These are phyloP conservation scores for Saccharomycodes ludwigii DNA, from an alignment of 805 yeast species.

Conservation along the genomic window DNA sequence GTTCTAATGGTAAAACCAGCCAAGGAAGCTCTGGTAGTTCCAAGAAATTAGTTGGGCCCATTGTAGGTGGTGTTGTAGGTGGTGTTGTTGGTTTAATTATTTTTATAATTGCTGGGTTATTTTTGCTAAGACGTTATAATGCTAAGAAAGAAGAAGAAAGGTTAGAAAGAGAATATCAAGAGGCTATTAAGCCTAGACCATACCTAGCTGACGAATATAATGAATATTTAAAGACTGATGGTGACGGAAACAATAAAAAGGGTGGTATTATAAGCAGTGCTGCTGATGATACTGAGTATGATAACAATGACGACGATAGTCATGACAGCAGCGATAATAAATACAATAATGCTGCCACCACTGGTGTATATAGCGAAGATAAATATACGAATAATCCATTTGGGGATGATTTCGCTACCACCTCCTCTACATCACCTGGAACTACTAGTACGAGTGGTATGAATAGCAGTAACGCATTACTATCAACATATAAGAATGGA, in stretches of 20 bases:
- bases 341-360: too few relatives aligned
- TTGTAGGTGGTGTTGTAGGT: slow-evolving; percentile 53
- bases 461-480: too few relatives aligned
- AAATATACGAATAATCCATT: too few relatives aligned
- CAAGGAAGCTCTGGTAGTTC: slow-evolving; percentile 8
- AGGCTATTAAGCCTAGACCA: slow-evolving; percentile 35
- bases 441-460: too few relatives aligned
- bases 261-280: slow-evolving; percentile 1
- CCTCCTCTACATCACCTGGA: too few relatives aligned
- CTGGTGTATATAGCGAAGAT: too few relatives aligned
- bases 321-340: not conserved
- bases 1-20: slow-evolving; percentile 4
- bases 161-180: slow-evolving; percentile 46
- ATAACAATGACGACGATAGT: slow-evolving; percentile 1
- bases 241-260: slow-evolving; percentile 3
- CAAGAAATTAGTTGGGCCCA: slow-evolving; percentile 35
- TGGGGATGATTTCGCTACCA: too few relatives aligned
- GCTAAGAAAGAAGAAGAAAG: slow-evolving; percentile 32
- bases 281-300: slow-evolving; percentile 4
- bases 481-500: too few relatives aligned
- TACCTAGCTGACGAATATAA: not conserved
- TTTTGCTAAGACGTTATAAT: slow-evolving; percentile 26
- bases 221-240: slow-evolving; percentile 2
- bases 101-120: slow-evolving; percentile 28
- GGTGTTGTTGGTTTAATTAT: slow-evolving; percentile 36